Percentiles rank a stretch among this genome's conserved stretches.
These are phyloP conservation scores for Zygosaccharomyces gambellarensis DNA, from an alignment of 805 yeast genomes.

Conservation along the genomic window DNA sequence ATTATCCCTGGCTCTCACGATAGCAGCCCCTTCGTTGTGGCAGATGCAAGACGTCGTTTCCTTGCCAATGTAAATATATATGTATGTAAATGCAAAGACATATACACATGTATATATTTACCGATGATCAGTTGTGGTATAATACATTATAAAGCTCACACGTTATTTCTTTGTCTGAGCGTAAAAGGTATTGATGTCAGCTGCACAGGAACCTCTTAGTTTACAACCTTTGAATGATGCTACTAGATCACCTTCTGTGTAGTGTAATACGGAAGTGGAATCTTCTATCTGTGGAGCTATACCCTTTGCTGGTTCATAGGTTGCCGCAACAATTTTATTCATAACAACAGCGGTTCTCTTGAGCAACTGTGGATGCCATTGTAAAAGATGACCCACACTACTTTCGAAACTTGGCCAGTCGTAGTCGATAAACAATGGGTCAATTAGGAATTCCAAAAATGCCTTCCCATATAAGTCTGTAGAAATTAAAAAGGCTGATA, in stretches of 20 bases:
- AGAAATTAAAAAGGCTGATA: constrained; percentile 65
- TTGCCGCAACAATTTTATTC: constrained; percentile 49
- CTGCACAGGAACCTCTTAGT: constrained; percentile 47
- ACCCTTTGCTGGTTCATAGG: constrained; percentile 37
- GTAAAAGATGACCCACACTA: constrained; percentile 78
- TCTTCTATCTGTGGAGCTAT: constrained; percentile 14
- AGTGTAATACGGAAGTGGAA: constrained; percentile 41
- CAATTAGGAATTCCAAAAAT: constrained; percentile 75
- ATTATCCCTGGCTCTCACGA: too few species aligned
- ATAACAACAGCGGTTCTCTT: constrained; percentile 71
- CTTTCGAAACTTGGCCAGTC: constrained; percentile 41
- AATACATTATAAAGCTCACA: not conserved
- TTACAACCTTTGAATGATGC: constrained; percentile 58
- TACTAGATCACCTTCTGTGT: constrained; percentile 62
- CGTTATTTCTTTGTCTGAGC: constrained; percentile 13
- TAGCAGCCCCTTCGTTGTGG: not conserved
- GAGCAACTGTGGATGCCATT: constrained; percentile 88
- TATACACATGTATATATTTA: not conserved
- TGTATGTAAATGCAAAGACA: not conserved
- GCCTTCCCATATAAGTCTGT: constrained; percentile 63
- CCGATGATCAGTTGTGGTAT: not conserved
- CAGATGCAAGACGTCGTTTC: not conserved
- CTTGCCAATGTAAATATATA: not conserved
- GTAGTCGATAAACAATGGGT: constrained; percentile 64
- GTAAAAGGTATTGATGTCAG: constrained; percentile 32